Base-by-base conservation (phyloP, 345 rosid species). In the Bruguiera sexangula region DNA sequence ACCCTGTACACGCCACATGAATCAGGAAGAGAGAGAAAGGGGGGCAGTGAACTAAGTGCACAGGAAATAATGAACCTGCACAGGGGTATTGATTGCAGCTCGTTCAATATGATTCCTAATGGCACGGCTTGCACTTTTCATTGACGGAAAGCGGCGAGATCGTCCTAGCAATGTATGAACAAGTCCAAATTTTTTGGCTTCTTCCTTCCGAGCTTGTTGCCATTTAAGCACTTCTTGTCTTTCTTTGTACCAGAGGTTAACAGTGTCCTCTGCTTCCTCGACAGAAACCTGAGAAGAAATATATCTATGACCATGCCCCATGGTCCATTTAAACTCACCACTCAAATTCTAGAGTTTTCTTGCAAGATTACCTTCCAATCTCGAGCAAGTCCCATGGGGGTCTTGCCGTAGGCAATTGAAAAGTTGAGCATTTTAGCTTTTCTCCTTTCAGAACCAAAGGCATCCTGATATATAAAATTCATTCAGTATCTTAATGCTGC, bases 391-490 rank as follows among this genome's bases (percentile, higher is more conserved):
- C 98, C 96, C 43, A 83, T 64, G 0, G 96, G 89, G 16, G 97
- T 92, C 80, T 95, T 95, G 31, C 98, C 99, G 72, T 95, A 95
- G 3, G 99, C 99, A 76, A 95, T 95, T 27, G 99, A 95, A 75
- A 95, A 95, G 83, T 95, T 95, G 6, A 95, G 96, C 99, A 95
- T 95, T 78, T 95, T 95, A 36, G 97, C 93, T 79, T 91, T 89
- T 77, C 96, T 84, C 81, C 96, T 82, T 80, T 90, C 93, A n/a
- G 96, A 88, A 60, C 72, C 92, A 79, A 85, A 92, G 62, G 87
- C 88, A 74, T 91, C 95, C 96, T 90, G 77, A 62, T 74, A 52
- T 55, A 74, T 50, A 71, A 18, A 67, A 63, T 39, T 54, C 68
- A 69, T 57, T 31, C 64, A 75, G 24, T 48, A 39, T 21, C 34